Conservation (phyloP, 257 asterid genomes). For the Primulina huaijiensis region DNA sequence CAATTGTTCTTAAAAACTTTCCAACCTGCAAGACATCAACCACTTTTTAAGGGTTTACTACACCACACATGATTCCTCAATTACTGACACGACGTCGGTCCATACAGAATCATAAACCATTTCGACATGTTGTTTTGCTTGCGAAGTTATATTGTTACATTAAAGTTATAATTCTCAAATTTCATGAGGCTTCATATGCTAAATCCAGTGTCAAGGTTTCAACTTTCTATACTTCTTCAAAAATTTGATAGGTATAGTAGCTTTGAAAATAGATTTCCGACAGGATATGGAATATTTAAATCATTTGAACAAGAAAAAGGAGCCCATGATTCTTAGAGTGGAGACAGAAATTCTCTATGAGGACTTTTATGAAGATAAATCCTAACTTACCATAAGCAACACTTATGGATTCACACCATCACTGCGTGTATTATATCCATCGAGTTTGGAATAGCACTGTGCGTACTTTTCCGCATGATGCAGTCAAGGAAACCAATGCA, state of each 20-base stretch:
- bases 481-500: not conserved
- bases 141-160: too few relatives aligned
- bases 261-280: not conserved
- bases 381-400: not conserved
- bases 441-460: not conserved
- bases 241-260: not conserved
- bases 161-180: not conserved
- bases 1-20: constrained; percentile 71
- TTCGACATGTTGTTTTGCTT: not conserved
- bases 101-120: not conserved
- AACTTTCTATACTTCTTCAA: not conserved
- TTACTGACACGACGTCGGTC: not conserved
- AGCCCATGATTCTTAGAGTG: too few relatives aligned
- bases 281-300: not conserved
- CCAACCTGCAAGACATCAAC: constrained; percentile 54
- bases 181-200: not conserved
- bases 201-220: not conserved
- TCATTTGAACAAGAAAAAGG: not conserved
- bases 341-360: too few relatives aligned
- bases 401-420: too few relatives aligned
- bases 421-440: not conserved
- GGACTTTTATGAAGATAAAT: too few relatives aligned
- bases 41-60: not conserved
- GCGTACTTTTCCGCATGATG: not conserved
- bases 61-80: not conserved